Evolutionary conservation across 2,329 filamentous ascomycete species (phyloP).

Genomic region (Monosporascus ibericus): DNA sequence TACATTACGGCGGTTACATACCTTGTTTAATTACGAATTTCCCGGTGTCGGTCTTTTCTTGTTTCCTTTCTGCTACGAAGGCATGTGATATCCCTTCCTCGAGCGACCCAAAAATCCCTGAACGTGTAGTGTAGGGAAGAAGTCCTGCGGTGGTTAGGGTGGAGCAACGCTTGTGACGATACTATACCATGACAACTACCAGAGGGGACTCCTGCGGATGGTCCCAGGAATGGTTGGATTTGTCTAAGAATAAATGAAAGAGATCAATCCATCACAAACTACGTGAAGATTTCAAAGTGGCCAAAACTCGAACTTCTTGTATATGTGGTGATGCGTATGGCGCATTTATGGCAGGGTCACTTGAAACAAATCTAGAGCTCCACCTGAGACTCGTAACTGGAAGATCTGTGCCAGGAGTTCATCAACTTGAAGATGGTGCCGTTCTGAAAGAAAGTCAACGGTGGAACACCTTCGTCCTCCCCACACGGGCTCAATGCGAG

Average conservation of each 20-base stretch:
- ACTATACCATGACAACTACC: constrained; percentile 1
- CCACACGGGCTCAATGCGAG: too few relatives aligned
- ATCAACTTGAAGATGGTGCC: too few relatives aligned
- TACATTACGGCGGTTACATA: constrained; percentile 38
- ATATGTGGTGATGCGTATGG: too few relatives aligned
- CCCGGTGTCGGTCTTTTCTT: constrained; percentile 22
- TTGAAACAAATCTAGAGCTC: not conserved
- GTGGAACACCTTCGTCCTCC: too few relatives aligned
- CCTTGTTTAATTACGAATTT: constrained; percentile 47
- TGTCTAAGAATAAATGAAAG: constrained; percentile 2
- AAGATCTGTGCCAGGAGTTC: too few relatives aligned
- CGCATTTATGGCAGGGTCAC: not conserved
- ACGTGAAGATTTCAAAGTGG: not conserved
- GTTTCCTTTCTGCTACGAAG: constrained; percentile 18
- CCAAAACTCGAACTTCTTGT: constrained; percentile 2
- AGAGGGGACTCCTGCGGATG: not conserved
- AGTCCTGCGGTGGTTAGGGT: not conserved
- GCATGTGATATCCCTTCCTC: constrained; percentile 17
- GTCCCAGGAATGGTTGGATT: constrained; percentile 4
- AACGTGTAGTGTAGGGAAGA: not conserved
- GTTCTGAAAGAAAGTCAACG: too few relatives aligned
- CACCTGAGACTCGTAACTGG: not conserved
- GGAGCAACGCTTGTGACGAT: constrained; percentile 2
- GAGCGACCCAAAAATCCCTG: constrained; percentile 19
- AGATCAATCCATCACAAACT: constrained; percentile 1